phyloP scores from a whole-genome alignment of 2,329 filamentous ascomycete genomes.

The Fusarium abutilonis region DNA sequence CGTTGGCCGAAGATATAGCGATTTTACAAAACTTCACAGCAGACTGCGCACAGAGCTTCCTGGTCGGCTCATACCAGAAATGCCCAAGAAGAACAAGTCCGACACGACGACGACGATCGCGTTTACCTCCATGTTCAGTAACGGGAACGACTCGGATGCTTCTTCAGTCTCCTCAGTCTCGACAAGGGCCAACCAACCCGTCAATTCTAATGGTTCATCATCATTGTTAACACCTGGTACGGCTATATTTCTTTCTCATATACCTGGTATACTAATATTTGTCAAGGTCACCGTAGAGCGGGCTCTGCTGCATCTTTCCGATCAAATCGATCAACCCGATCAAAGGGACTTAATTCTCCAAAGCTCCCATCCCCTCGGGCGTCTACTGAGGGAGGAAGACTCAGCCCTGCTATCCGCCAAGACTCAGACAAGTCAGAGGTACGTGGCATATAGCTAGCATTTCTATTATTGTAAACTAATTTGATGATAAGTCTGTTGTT shows the following conservation, averaged over 20 bases:
- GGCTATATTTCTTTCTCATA: neutral
- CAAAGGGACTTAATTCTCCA: conserved; percentile 47
- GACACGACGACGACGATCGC: conserved; percentile 71
- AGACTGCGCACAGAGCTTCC: conserved; percentile 84
- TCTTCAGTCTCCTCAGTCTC: conserved; percentile 85
- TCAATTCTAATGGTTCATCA: conserved; percentile 32
- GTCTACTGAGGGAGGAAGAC: conserved; percentile 48
- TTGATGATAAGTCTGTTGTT: conserved; percentile 58
- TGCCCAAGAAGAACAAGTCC: conserved; percentile 92
- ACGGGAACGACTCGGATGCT: conserved; percentile 74
- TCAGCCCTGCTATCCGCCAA: conserved; percentile 41
- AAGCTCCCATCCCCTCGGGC: conserved; percentile 46
- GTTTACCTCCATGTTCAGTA: conserved; percentile 63
- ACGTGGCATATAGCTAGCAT: conserved; percentile 5
- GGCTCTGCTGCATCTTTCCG: conserved; percentile 47
- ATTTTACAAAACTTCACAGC: conserved; percentile 84
- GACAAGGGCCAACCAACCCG: conserved; percentile 63
- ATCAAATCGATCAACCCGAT: conserved; percentile 44
- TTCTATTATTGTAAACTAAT: conserved; percentile 41
- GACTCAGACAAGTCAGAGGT: conserved; percentile 44
- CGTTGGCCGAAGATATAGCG: conserved; percentile 86
- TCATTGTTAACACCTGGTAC: conserved; percentile 47
- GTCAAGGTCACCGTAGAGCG: conserved; percentile 40
- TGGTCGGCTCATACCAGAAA: conserved; percentile 84
- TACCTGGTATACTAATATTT: conserved; percentile 13